Evolutionary conservation across 1,284 basidiomycete species (phyloP).

Genomic region (Ustilago trichophora): DNA sequence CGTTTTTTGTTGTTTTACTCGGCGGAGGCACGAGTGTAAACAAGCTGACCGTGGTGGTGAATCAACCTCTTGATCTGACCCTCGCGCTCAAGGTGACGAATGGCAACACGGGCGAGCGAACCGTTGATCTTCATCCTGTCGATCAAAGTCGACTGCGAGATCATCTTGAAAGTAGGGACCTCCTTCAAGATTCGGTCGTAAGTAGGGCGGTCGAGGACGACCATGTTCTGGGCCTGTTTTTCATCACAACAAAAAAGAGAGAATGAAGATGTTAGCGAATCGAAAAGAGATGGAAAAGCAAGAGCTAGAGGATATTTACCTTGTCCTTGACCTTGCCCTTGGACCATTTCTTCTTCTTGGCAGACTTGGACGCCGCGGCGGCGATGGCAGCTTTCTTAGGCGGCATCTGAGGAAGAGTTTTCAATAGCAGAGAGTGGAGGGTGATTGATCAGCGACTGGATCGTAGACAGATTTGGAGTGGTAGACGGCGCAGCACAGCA

Average conservation of each 20-base stretch:
- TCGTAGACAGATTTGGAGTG: too few species aligned
- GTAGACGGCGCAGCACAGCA: too few species aligned
- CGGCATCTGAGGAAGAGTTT: too few species aligned
- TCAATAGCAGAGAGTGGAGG: too few species aligned
- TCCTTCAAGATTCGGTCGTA: constrained; percentile 99
- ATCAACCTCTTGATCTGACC: constrained; percentile 95
- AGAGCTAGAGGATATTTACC: too few species aligned
- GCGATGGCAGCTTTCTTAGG: constrained; percentile 67
- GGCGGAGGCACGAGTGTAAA: constrained; percentile 74
- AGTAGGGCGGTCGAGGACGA: constrained; percentile 75
- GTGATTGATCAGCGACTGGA: too few species aligned
- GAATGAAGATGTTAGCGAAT: too few species aligned
- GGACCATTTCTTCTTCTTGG: constrained; percentile 99
- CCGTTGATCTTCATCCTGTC: constrained; percentile 97
- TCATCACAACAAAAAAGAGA: not conserved
- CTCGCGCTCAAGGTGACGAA: constrained; percentile 92
- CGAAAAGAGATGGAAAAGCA: not conserved
- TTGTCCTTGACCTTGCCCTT: constrained; percentile 99
- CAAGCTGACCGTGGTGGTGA: constrained; percentile 91
- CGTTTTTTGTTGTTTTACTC: too few species aligned
- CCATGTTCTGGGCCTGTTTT: constrained; percentile 75
- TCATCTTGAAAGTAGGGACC: constrained; percentile 99
- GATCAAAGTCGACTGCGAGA: constrained; percentile 87
- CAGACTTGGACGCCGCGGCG: constrained; percentile 63
- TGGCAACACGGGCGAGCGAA: constrained; percentile 89